A percentile compares a stretch with the other conserved stretches of the same genome.
Evolutionary conservation across 1,284 basidiomycete species (phyloP).

Genomic region (Stygiomarasmius scandens): DNA sequence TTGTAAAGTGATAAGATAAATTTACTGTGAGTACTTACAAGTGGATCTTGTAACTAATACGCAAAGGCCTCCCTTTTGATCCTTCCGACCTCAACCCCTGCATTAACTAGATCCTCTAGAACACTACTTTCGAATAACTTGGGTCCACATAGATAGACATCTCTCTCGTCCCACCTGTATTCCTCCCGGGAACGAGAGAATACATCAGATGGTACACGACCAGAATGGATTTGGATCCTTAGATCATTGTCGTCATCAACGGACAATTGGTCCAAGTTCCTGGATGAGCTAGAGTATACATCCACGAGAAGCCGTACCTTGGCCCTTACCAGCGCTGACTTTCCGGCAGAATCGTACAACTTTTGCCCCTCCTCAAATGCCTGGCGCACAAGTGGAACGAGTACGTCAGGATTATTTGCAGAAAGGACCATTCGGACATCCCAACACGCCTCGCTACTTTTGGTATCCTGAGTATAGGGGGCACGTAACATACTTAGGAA

Average conservation of each 20-base stretch:
- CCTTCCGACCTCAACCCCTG: constrained; percentile 29
- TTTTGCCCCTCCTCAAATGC: constrained; percentile 23
- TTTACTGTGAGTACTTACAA: too few species aligned
- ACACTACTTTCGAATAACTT: constrained; percentile 36
- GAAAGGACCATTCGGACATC: constrained; percentile 50
- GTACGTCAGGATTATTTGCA: constrained; percentile 51
- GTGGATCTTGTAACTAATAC: constrained; percentile 37
- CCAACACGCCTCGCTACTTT: constrained; percentile 19
- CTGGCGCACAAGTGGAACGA: constrained; percentile 38
- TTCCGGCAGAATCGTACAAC: constrained; percentile 5
- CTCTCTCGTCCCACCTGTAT: constrained; percentile 17
- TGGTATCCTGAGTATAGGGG: too few species aligned
- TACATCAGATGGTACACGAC: constrained; percentile 30
- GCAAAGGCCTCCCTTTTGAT: constrained; percentile 41
- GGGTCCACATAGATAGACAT: constrained; percentile 43
- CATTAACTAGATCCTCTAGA: constrained; percentile 27
- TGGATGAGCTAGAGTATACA: neutral
- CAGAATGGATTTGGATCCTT: constrained; percentile 20
- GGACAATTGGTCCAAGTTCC: constrained; percentile 3
- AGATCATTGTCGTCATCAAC: constrained; percentile 3
- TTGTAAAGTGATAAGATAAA: too few species aligned
- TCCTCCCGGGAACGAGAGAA: constrained; percentile 22
- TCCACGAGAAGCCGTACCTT: neutral
- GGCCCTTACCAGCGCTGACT: neutral
- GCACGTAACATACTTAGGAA: constrained; percentile 53